Evolutionary conservation across 805 yeast species (phyloP), one percentile per base, ranked within the genome.

Genomic region (Saccharomycopsis olivae): DNA sequence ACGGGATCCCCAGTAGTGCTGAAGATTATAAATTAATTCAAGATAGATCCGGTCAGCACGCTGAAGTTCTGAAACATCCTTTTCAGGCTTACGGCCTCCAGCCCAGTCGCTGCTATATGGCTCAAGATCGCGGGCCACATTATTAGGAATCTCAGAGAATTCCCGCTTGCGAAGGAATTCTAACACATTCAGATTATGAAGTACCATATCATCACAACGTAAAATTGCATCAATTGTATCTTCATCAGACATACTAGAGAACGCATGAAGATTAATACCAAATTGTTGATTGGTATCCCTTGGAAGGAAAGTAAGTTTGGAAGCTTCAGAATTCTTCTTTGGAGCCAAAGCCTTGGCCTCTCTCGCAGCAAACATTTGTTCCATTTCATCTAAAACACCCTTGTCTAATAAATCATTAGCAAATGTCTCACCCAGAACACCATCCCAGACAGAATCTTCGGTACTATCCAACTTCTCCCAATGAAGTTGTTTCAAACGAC

Each of bases 381-480:
- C 97, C 40, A 89, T 78, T 52, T 86, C 94, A 30, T 73, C 73
- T 44, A 88, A 70, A 9, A 89, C 76, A 44, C 98, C 98, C 45
- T 73, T 75, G 43, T 78, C 79, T 38, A 70, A 64, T 36, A 89
- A 64, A 46, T 75, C 75, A 44, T 75, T 80, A 2, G 81, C 73
- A 40, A 63, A 56, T 16, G 65, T 66, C 2, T 68, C 70, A 17
- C 79, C 75, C 29, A 78, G 73, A 24, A 75, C 67, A 20, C 72
- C 69, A 15, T 75, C 71, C 97, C 98, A 89, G 44, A 92, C 81
- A 0, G 97, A 88, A 33, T 78, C 73, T 38, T 78, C 82, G 16
- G 92, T 80, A 44, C 77, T 70, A 25, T 89, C 95, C 29, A 94
- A 68, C 53, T 83, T 85, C 51, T 89, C 96, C 97, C 97, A 94